These are phyloP conservation scores for Filosporella fistucella DNA, from an alignment of 495 filamentous ascomycete species.

Conservation along the genomic window DNA sequence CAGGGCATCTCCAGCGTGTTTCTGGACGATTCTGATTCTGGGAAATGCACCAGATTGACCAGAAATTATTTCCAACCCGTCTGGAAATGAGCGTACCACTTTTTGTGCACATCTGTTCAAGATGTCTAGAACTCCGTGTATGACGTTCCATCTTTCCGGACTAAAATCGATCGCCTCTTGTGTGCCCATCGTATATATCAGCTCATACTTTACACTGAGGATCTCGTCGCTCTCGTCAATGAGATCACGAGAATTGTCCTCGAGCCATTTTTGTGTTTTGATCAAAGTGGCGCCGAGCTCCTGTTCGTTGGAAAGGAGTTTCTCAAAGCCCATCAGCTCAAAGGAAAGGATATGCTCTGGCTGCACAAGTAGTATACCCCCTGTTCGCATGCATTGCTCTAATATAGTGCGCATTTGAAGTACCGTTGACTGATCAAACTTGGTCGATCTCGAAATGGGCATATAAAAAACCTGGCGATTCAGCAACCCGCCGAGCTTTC, in stretches of 20 bases:
- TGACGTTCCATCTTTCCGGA: slow-evolving; percentile 54
- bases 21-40: slow-evolving; percentile 9
- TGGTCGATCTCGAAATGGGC: slow-evolving; percentile 54
- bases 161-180: slow-evolving; percentile 50
- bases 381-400: slow-evolving; percentile 37
- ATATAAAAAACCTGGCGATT: slow-evolving; percentile 54
- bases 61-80: slow-evolving; percentile 8
- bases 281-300: slow-evolving; percentile 33
- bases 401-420: slow-evolving; percentile 32
- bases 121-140: slow-evolving; percentile 49
- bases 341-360: slow-evolving; percentile 72
- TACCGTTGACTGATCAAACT: slow-evolving; percentile 24
- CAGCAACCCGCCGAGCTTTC: slow-evolving; percentile 56
- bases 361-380: slow-evolving; percentile 54
- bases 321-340: slow-evolving; percentile 59
- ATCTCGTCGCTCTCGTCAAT: slow-evolving; percentile 67
- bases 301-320: slow-evolving; percentile 21
- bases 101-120: slow-evolving; percentile 23
- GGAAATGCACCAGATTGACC: slow-evolving; percentile 4
- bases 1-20: slow-evolving; percentile 1
- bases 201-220: slow-evolving; percentile 53
- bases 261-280: slow-evolving; percentile 36
- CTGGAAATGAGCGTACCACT: slow-evolving; percentile 3
- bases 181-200: slow-evolving; percentile 64
- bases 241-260: slow-evolving; percentile 41